Base-by-base conservation (phyloP, 306 rosid genomes). In the Vicia sativa region DNA sequence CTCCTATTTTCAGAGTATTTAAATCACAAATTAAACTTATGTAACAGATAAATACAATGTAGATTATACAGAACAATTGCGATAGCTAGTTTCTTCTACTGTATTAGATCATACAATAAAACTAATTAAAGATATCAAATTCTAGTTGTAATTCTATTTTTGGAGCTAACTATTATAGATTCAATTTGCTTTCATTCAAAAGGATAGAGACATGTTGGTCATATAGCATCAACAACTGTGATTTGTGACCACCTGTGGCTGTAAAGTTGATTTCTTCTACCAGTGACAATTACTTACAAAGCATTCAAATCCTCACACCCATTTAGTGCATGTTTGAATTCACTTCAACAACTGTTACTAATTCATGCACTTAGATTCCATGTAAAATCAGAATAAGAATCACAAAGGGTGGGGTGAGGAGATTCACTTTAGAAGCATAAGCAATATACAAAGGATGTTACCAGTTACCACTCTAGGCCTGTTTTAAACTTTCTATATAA, bases 381-480 rank as follows among this genome's bases (percentile, higher is more conserved):
- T 1, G 42, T 50, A 50, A 63, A 8, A 26, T 72, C 50, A 56
- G 57, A 65, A 55, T 43, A 44, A 39, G 28, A 39, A 3, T 2
- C 70, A 62, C 41, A 63, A 44, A 53, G 5, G 26, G n/a, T n/a
- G n/a, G n/a, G n/a, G n/a, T n/a, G n/a, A n/a, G 14, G 23, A 4
- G 25, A 11, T 13, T 9, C 34, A 44, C 69, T 56, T 13, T 19
- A 9, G 37, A 38, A 79, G 49, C 71, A 65, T 55, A 64, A 71
- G 48, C 56, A 76, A 74, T 85, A 75, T 82, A 75, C 82, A 78
- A 68, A 18, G 67, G n/a, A n/a, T n/a, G n/a, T n/a, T n/a, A n/a
- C n/a, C n/a, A n/a, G 35, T 41, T 46, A 55, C 71, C 57, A 34
- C 62, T 53, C 66, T 60, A 64, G 71, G 81, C 77, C 42, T 45